Evolutionary conservation across 129 eudicot species (phyloP), one percentile per base, ranked within the genome.

Genomic region (Glebionis coronaria): DNA sequence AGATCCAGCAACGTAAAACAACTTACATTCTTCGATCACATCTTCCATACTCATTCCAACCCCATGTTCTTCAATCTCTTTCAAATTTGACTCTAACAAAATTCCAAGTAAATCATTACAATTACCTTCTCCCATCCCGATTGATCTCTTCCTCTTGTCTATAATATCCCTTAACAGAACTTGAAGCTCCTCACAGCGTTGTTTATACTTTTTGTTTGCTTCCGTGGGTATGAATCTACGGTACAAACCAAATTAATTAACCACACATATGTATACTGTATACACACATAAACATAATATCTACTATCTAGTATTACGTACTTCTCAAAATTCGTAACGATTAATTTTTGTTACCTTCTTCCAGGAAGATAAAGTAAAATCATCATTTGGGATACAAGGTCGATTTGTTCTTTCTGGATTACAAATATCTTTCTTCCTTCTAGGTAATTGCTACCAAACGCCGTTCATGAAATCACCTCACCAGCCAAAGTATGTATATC

Each of bases 71-170:
- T 76, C 65, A 13, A 68, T 75, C 31, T 76, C 78, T 27, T 76
- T 72, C 5, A 15, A 10, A 35, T 73, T 73, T 7, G 78, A 82
- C 12, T 82, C 80, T 73, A 82, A 42, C 53, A 81, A 40, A 65
- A 77, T 68, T 57, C 82, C 82, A 27, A 82, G 69, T 57, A 82
- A 75, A 49, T 85, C 92, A 8, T 82, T 80, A 46, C 49, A 64
- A 19, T 19, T 66, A 70, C 46, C 66, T 64, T 73, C 80, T 61
- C 82, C 83, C 21, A 16, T 63, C 44, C 74, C 60, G 50, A 76
- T 79, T 28, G 63, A 74, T 68, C 67, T 77, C 79, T 69, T 74
- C 13, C 85, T 67, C 63, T 77, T 74, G 71, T 63, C 20, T 49
- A 85, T 79, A 4, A 82, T 79, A 28, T 67, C 77, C 38, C 29